These are phyloP conservation scores for Pseudognaphalium luteoalbum DNA, from an alignment of 129 eudicot genomes.

Conservation along the genomic window DNA sequence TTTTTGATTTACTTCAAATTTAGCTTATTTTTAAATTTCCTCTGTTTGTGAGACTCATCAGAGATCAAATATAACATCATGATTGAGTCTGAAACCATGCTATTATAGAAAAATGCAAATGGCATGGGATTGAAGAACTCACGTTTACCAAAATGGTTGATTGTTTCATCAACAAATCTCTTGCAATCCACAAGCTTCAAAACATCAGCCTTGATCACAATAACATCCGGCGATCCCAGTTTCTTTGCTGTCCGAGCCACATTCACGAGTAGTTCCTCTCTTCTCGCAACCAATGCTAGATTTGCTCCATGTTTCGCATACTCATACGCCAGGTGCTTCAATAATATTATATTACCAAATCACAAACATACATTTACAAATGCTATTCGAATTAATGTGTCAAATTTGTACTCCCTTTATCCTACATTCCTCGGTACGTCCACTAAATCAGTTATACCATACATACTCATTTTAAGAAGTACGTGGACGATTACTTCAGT, in stretches of 20 bases:
- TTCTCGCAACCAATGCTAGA: constrained; percentile 57
- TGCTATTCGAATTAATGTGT: neutral
- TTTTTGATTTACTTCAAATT: too few relatives aligned
- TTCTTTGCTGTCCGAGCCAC: constrained; percentile 47
- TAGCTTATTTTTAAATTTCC: too few relatives aligned
- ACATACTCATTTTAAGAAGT: too few relatives aligned
- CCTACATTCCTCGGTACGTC: too few relatives aligned
- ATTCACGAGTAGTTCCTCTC: constrained; percentile 42
- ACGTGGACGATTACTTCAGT: too few relatives aligned
- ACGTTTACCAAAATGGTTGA: constrained; percentile 59
- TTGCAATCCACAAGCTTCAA: constrained; percentile 48
- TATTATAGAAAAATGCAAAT: neutral
- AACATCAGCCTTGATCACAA: constrained; percentile 54
- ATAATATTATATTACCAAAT: neutral
- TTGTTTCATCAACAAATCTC: constrained; percentile 45
- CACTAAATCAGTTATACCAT: too few relatives aligned
- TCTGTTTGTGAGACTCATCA: too few relatives aligned
- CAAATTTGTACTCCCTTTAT: too few relatives aligned
- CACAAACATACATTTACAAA: neutral
- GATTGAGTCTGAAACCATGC: too few relatives aligned
- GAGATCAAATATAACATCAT: too few relatives aligned
- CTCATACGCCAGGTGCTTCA: constrained; percentile 42
- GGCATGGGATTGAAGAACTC: constrained; percentile 8
- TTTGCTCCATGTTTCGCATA: constrained; percentile 54
- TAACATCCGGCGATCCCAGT: constrained; percentile 55